Base-by-base conservation (phyloP, 768 basidiomycete species). In the Rossbeevera mucosa region DNA sequence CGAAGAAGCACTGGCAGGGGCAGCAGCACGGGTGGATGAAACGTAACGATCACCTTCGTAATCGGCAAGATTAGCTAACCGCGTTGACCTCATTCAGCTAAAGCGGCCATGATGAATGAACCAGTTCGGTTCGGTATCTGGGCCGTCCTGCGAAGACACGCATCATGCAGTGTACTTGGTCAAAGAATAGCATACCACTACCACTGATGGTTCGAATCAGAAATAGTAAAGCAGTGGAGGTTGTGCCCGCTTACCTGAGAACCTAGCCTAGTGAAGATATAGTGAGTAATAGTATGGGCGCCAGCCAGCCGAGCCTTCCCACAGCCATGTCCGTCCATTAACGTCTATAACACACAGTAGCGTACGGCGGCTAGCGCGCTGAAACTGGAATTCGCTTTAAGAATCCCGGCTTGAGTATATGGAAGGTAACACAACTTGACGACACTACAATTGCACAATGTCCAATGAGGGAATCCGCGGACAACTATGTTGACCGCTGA, bases 51-150 rank as follows among this genome's bases (percentile, higher is more conserved):
- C 30, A 48, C 13, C 53, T 58, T 45, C 55, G 49, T 57, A 54
- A 53, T 57, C 48, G 53, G 30, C 48, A 51, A 49, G 44, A 46
- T 51, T 25, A 26, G 22, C 42, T 33, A 48, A 29, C 20, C 20
- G 22, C n/a, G 47, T 28, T 57, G 44, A 54, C 57, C 50, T 59
- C 58, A 40, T 33, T 33, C 12, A 46, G 36, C 8, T 22, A 40
- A 53, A 18, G 36, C 18, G 36, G 36, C 18, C 18, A 42, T 25
- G 26, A 18, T 21, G 18, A 29, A 29, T 9, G 54, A 59, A 57
- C 54, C 9, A 20, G 55, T 52, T 61, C 43, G 31, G 29, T 41
- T 38, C 40, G 21, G 46, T 5, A 13, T 54, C 31, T 28, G 5
- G 40, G 14, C 16, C 24, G 30, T 33, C 31, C 31, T 33, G 7